Conservation (phyloP, 1,139 yeast genomes). For the Eremothecium sinecaudum region DNA sequence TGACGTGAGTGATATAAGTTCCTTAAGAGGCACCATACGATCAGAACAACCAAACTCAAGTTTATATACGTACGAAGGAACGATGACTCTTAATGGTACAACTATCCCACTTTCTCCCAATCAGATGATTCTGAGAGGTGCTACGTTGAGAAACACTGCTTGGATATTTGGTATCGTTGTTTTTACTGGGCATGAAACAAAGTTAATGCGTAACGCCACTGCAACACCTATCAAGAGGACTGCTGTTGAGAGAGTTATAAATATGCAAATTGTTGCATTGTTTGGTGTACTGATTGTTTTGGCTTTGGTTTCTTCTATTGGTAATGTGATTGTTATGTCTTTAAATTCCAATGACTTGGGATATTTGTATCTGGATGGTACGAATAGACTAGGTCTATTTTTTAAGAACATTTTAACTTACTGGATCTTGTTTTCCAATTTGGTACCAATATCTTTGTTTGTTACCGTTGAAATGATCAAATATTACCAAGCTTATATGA, state of each 20-base stretch:
- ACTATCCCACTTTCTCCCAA: constrained; percentile 77
- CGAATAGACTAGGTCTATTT: constrained; percentile 60
- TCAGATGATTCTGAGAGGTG: constrained; percentile 87
- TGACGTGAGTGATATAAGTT: constrained; percentile 52
- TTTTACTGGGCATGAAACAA: constrained; percentile 97
- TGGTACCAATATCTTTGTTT: constrained; percentile 90
- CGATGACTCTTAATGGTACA: constrained; percentile 50
- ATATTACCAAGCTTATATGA: constrained; percentile 89
- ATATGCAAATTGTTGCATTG: constrained; percentile 79
- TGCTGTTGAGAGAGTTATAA: constrained; percentile 92
- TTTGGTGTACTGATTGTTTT: constrained; percentile 70
- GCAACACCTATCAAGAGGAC: constrained; percentile 97
- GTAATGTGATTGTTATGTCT: constrained; percentile 68
- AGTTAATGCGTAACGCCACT: constrained; percentile 95
- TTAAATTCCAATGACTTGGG: constrained; percentile 45
- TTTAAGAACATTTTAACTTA: constrained; percentile 83
- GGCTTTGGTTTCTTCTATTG: constrained; percentile 73
- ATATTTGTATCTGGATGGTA: constrained; percentile 62
- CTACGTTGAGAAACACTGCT: constrained; percentile 85
- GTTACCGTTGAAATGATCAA: constrained; percentile 94
- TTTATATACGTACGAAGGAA: constrained; percentile 90
- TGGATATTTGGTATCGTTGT: constrained; percentile 93
- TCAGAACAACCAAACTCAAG: constrained; percentile 95
- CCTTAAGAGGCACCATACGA: constrained; percentile 46
- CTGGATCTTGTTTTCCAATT: constrained; percentile 91